Conservation (phyloP, 352 stramenopile species). For the Globisporangium cylindrosporum region DNA sequence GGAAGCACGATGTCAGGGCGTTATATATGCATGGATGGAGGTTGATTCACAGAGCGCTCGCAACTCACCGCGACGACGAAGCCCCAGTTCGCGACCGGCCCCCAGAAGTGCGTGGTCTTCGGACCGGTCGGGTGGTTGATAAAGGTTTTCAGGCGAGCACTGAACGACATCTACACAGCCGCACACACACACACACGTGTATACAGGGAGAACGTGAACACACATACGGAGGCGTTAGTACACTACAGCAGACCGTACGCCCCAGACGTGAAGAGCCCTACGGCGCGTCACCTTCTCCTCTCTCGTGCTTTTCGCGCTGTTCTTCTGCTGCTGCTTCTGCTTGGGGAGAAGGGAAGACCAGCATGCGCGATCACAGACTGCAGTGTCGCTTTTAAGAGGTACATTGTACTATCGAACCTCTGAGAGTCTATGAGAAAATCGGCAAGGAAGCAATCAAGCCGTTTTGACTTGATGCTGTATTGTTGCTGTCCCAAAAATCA, state of each 20-base stretch:
- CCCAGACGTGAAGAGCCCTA: not conserved
- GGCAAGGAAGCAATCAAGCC: too few relatives aligned
- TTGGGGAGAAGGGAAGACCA: not conserved
- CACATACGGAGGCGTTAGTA: not conserved
- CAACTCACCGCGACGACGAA: slow-evolving; percentile 76
- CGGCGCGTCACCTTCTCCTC: not conserved
- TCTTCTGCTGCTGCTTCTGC: not conserved
- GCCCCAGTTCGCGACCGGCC: slow-evolving; percentile 86
- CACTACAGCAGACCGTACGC: not conserved
- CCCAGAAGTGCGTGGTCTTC: slow-evolving; percentile 89
- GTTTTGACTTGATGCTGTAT: too few relatives aligned
- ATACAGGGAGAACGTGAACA: not conserved
- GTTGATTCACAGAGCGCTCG: not conserved
- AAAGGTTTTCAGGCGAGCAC: slow-evolving; percentile 57
- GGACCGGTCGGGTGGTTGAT: slow-evolving; percentile 79
- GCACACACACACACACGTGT: not conserved
- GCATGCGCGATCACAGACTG: not conserved
- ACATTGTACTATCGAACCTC: too few relatives aligned
- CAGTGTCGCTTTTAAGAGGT: not conserved
- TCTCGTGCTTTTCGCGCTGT: not conserved
- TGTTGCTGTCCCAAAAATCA: too few relatives aligned
- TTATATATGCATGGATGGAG: not conserved
- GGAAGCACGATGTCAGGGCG: not conserved
- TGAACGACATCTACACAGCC: slow-evolving; percentile 21
- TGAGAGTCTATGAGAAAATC: too few relatives aligned